Evolutionary conservation across 805 yeast species (phyloP).

Genomic region (Phaffomyces opuntiae): DNA sequence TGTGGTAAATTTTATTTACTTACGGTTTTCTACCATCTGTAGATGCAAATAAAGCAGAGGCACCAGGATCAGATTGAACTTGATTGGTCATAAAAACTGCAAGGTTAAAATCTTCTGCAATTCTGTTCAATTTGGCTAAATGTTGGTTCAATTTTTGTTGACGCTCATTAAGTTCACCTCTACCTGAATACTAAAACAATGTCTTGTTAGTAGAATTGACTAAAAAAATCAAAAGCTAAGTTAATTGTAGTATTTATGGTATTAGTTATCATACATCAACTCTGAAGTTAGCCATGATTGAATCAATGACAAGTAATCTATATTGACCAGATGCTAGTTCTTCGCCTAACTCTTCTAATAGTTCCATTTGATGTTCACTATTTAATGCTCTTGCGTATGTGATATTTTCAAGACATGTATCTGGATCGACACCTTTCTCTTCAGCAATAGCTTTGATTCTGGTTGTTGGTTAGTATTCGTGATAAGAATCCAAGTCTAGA

Average conservation of each 20-base stretch:
- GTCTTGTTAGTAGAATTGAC: neutral
- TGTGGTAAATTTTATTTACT: slow-evolving; percentile 5
- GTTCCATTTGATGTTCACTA: slow-evolving; percentile 73
- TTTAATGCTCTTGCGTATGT: slow-evolving; percentile 72
- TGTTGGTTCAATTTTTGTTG: slow-evolving; percentile 62
- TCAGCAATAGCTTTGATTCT: slow-evolving; percentile 58
- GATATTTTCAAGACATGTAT: slow-evolving; percentile 61
- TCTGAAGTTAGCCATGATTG: slow-evolving; percentile 73
- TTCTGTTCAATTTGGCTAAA: slow-evolving; percentile 42
- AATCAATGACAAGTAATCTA: slow-evolving; percentile 50
- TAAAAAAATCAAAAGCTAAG: neutral
- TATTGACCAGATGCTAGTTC: slow-evolving; percentile 64
- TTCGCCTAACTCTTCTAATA: slow-evolving; percentile 58
- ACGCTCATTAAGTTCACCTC: slow-evolving; percentile 72
- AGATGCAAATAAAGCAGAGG: slow-evolving; percentile 67
- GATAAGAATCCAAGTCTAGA: neutral
- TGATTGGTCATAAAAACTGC: slow-evolving; percentile 74
- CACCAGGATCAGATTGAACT: slow-evolving; percentile 82
- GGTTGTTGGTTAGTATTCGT: neutral
- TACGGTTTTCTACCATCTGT: slow-evolving; percentile 77
- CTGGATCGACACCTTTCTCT: slow-evolving; percentile 62
- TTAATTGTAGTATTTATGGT: neutral
- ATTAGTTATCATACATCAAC: slow-evolving; percentile 40
- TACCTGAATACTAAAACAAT: slow-evolving; percentile 46
- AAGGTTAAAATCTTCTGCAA: slow-evolving; percentile 72